These are phyloP conservation scores for Monosporascus cannonballus DNA, from an alignment of 2,329 filamentous ascomycete genomes.

Conservation along the genomic window DNA sequence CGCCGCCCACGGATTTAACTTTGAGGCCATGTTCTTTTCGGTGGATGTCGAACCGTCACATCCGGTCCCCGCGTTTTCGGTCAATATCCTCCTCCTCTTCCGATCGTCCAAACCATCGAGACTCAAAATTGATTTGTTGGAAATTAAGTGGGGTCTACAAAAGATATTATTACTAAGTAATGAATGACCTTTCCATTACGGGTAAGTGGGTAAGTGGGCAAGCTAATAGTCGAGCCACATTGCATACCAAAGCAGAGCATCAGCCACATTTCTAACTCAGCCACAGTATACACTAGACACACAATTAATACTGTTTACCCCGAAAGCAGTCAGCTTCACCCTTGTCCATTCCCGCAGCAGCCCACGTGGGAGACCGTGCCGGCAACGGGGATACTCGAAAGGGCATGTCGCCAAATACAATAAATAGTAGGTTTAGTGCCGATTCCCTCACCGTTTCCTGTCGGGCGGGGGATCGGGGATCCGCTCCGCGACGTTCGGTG, in stretches of 20 bases:
- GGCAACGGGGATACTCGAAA: neutral
- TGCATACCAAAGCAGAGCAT: neutral
- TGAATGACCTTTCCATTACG: no score
- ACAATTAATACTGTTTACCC: no score
- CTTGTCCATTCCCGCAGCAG: no score
- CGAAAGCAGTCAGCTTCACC: no score
- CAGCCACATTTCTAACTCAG: neutral
- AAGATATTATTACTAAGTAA: no score
- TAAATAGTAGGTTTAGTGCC: no score
- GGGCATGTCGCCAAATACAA: neutral
- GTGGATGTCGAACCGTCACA: constrained; percentile 7
- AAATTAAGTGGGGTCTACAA: no score
- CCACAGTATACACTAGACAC: no score
- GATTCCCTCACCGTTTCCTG: neutral
- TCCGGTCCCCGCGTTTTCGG: constrained; percentile 5
- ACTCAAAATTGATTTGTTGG: no score
- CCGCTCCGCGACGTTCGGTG: neutral
- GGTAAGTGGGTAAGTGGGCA: no score
- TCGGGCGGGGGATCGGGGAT: neutral
- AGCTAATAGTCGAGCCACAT: neutral
- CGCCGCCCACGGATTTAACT: constrained; percentile 23
- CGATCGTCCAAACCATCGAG: neutral
- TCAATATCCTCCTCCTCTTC: constrained; percentile 2
- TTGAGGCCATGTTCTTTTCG: constrained; percentile 22
- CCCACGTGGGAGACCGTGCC: no score